Base-by-base conservation (phyloP, 345 rosid species). In the Citrus unshiu region DNA sequence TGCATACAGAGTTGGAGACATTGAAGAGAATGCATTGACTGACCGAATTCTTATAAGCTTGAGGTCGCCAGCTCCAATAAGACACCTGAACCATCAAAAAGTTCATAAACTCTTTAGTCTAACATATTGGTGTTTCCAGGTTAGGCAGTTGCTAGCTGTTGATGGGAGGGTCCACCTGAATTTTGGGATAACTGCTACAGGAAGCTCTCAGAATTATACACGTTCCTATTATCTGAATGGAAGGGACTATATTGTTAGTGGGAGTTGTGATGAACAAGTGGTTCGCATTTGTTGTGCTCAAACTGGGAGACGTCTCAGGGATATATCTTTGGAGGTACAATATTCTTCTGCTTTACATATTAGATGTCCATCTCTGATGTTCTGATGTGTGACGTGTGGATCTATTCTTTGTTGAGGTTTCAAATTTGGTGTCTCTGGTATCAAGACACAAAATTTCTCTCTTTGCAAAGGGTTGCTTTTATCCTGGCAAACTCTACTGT, bases 271-370 rank as follows among this genome's bases (percentile, higher is more conserved):
- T 77, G 98, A 95, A 83, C 95, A 89, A 70, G 85, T 91, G 68
- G 90, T 93, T 62, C 99, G 95, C 63, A 86, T 95, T 79, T 92
- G 97, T 80, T 93, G 99, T 84, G 97, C 99, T 74, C 99, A 92
- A 88, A 95, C 99, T 46, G 99, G 99, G 83, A 91, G 94, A 81
- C 99, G 99, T 67, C 91, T 95, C 68, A 92, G 91, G 84, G 99
- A 95, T 82, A 82, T 95, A 78, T 87, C 92, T 69, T 83, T 95
- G 88, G 98, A 93, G 99, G 99, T 95, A 86, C 66, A 29, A 30
- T 19, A 12, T n/a, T 56, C 62, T 57, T 77, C 69, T 63, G 39
- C 39, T 63, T 67, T 37, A 60, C 22, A 32, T 74, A 16, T 62
- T 25, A 30, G n/a, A 8, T 49, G 8, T 30, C 14, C n/a, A 12